Evolutionary conservation across 257 asterid species (phyloP).

Genomic region (Sherardia arvensis): DNA sequence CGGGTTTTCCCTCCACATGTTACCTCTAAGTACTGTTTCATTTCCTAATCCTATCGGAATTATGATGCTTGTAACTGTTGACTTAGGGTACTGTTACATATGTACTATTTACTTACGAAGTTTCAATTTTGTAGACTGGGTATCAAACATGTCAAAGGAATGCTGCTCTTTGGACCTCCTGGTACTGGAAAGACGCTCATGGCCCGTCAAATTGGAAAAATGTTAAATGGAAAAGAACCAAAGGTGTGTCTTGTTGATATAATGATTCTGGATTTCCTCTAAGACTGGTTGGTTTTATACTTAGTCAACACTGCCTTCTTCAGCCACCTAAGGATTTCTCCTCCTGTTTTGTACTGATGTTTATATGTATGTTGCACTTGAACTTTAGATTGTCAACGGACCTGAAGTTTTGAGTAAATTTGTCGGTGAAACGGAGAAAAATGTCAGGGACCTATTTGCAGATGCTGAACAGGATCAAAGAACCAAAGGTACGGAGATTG

Average conservation of each 20-base stretch:
- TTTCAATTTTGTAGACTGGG: conserved; percentile 56
- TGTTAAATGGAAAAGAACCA: conserved; percentile 96
- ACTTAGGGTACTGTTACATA: background rate
- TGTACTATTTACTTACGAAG: conserved; percentile 7
- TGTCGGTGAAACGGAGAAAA: conserved; percentile 98
- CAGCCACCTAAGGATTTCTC: background rate
- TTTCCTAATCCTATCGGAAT: conserved; percentile 2
- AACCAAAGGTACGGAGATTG: conserved; percentile 50
- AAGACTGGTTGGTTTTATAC: background rate
- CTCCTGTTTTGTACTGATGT: background rate
- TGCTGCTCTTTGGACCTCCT: conserved; percentile 98
- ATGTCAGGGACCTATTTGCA: conserved; percentile 95
- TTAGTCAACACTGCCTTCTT: background rate
- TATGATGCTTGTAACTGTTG: background rate
- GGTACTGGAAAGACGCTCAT: conserved; percentile 99
- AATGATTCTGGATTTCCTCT: background rate
- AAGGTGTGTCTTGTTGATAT: conserved; percentile 43
- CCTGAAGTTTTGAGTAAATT: conserved; percentile 97
- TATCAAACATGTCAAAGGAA: conserved; percentile 97
- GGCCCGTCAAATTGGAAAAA: conserved; percentile 99
- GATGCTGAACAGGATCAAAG: conserved; percentile 98
- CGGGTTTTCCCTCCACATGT: conserved; percentile 97
- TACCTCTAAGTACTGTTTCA: conserved; percentile 61
- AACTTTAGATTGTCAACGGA: conserved; percentile 83
- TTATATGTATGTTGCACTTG: background rate